A percentile compares a stretch with the other conserved stretches of the same genome.
These are phyloP conservation scores for Floccularia luteovirens DNA, from an alignment of 768 basidiomycete species.

Conservation along the genomic window DNA sequence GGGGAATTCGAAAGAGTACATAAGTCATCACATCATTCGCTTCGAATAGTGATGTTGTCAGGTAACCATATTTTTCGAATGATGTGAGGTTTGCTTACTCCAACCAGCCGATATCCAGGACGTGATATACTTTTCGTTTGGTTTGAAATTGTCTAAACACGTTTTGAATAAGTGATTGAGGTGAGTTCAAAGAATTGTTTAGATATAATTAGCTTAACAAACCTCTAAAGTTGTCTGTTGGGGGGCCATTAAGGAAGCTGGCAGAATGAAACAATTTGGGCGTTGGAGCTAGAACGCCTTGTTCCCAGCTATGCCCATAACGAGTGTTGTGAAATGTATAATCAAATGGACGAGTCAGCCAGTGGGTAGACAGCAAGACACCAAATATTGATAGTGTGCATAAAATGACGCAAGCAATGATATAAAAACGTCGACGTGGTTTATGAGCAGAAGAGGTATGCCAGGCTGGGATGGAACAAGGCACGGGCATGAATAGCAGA, in stretches of 20 bases:
- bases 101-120: constrained; percentile 76
- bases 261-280: background rate
- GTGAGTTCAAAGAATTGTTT: background rate
- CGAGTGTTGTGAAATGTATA: no score
- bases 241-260: constrained; percentile 33
- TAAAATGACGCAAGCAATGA: no score
- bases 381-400: no score
- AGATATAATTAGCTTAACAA: constrained; percentile 4
- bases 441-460: no score
- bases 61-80: constrained; percentile 77
- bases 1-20: constrained; percentile 21
- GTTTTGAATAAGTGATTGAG: background rate
- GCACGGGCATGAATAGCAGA: no score
- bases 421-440: no score
- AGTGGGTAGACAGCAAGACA: no score
- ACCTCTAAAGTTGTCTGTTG: constrained; percentile 55
- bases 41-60: constrained; percentile 27
- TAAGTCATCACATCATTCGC: constrained; percentile 79
- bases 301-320: no score
- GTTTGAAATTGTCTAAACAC: constrained; percentile 51
- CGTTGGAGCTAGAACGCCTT: no score
- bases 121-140: constrained; percentile 58
- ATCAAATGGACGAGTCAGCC: no score
- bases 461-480: no score
- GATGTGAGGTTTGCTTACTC: constrained; percentile 38